Base-by-base conservation (phyloP, 768 basidiomycete genomes). In the Lepiota subincarnata region DNA sequence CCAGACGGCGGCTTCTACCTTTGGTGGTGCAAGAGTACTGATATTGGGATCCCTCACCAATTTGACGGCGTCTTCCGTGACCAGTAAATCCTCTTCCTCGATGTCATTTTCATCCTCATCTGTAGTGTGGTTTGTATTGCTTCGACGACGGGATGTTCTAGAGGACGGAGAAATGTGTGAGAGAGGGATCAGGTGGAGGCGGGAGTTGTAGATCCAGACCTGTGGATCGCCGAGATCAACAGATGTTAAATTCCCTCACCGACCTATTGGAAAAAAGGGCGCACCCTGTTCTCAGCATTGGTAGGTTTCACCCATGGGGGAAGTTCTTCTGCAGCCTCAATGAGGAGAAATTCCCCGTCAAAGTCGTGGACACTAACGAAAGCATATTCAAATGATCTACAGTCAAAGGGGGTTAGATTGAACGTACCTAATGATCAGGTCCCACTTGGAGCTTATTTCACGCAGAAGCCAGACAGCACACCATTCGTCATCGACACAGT, bases 401-500 rank as follows among this genome's bases (percentile, higher is more conserved):
- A 42, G 43, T 41, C 19, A 58, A 53, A 8, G 48, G 16, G 44
- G 26, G 44, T 55, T 43, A 14, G 19, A 50, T 37, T 10, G 53
- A 24, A 65, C 79, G 54, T 59, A 94, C 93, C 87, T 86, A 52
- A 92, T 81, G 8, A 80, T 82, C 35, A 94, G 68, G 59, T 93
- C 87, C 87, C 88, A 95, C 57, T 81, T 82, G 37, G 75, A 70
- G 56, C 84, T 87, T 53, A 96, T 75, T 68, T 91, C 80, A 60
- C 76, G 79, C 54, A 98, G 71, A 43, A 98, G 73, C 91, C 92
- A 98, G 14, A 98, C 93, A 12, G 81, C 78, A 65, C 86, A 87
- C 97, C 97, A 99, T 69, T 99, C 97, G 62, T 99, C 97, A 67
- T 99, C 95, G n/a, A 98, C 80, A 48, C 85, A 89, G 69, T 99